Evolutionary conservation across 257 asterid genomes (phyloP).

Genomic region (Schizonepeta tenuifolia): DNA sequence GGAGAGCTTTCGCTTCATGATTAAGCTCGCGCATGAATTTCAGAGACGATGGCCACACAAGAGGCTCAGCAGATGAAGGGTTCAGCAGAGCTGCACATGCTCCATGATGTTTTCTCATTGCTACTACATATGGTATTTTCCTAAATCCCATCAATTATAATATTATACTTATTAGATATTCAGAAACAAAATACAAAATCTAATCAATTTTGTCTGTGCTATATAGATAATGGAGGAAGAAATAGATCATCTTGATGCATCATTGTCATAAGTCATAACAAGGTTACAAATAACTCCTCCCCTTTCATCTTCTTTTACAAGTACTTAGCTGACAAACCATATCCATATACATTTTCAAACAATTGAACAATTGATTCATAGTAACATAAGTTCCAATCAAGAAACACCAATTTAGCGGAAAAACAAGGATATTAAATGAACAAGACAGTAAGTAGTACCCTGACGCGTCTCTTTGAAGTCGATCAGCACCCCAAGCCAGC

Average conservation of each 20-base stretch:
- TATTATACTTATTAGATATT: not conserved
- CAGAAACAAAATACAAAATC: not conserved
- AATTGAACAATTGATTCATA: not conserved
- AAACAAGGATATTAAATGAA: not conserved
- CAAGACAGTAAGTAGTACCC: slow-evolving; percentile 50
- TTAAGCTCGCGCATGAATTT: slow-evolving; percentile 86
- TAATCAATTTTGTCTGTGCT: not conserved
- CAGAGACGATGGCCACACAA: slow-evolving; percentile 93
- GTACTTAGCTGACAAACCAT: not conserved
- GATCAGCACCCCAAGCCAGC: slow-evolving; percentile 95
- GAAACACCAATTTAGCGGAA: not conserved
- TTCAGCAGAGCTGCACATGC: slow-evolving; percentile 87
- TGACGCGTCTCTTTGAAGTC: slow-evolving; percentile 72
- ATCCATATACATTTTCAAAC: not conserved
- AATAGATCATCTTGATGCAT: not conserved
- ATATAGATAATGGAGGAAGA: not conserved
- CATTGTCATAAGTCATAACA: not conserved
- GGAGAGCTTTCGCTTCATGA: slow-evolving; percentile 69
- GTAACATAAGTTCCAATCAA: not conserved
- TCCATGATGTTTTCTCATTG: slow-evolving; percentile 67
- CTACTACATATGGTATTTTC: slow-evolving; percentile 86
- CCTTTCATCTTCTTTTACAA: slow-evolving; percentile 1
- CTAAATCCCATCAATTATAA: slow-evolving; percentile 36
- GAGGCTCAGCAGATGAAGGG: slow-evolving; percentile 94
- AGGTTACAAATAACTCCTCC: not conserved